Evolutionary conservation across 1,284 basidiomycete genomes (phyloP), one percentile per base, ranked within the genome.

Genomic region (Cystobasidium slooffiae): DNA sequence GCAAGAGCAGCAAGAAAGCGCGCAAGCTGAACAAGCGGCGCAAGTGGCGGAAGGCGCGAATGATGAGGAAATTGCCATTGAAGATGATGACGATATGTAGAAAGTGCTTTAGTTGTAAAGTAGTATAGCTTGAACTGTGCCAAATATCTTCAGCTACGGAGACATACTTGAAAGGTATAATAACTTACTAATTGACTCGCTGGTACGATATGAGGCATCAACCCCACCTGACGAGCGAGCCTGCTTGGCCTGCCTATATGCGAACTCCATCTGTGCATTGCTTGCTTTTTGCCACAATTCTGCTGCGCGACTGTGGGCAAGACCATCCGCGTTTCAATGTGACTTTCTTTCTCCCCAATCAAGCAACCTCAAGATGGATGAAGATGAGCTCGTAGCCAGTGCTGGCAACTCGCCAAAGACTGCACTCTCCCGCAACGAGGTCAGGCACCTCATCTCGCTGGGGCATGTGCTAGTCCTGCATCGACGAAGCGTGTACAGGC

Each of bases 391-490:
- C 31, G 37, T 59, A 5, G 61, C 43, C 44, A 63, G 61, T 20
- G 46, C 61, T 22, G 46, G 61, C 24, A 49, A 44, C 24, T 63
- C 61, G 9, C 46, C 61, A 14, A 63, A 49, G 44, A 63, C 46
- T 0, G 22, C 24, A 3, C 86, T 86, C 85, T 83, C 87, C 6
- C 86, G 90, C 65, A 85, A 87, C 39, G 84, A 87, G 62, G 84
- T 93, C 78, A 88, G 88, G 8, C 82, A 83, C 8, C 87, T 87
- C 78, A 92, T 97, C 79, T 86, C 91, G 79, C 84, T 85, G 0
- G 94, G 94, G 70, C 88, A 94, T 75, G 84, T 86, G 67, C 87
- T 98, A 78, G 87, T 98, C 82, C 86, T 99, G 76, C 91, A 92
- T 84, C 85, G 88, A 79, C 86, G 87, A 77, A 85, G 87, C 75